These are phyloP conservation scores for Phaffomyces antillensis DNA, from an alignment of 805 yeast species.

Conservation along the genomic window DNA sequence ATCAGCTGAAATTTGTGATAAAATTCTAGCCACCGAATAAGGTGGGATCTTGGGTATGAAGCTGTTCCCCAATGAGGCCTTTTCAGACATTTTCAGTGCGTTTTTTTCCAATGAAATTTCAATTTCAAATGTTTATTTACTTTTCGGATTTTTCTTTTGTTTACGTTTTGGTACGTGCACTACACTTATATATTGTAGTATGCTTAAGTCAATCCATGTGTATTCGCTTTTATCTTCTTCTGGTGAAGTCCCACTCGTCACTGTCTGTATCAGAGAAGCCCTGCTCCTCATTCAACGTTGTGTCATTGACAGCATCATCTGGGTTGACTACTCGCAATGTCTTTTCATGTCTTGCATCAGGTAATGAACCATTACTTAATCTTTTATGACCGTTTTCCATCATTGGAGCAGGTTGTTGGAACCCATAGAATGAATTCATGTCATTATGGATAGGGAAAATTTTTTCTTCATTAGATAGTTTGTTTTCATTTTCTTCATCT, in stretches of 20 bases:
- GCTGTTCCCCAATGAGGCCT: slow-evolving; percentile 15
- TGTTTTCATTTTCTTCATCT: slow-evolving; percentile 12
- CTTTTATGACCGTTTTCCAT: slow-evolving; percentile 35
- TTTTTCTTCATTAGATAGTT: slow-evolving; percentile 6
- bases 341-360: slow-evolving; percentile 40
- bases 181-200: too few species aligned
- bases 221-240: slow-evolving; percentile 1
- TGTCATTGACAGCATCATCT: slow-evolving; percentile 18
- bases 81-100: not conserved
- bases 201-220: too few species aligned
- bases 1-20: slow-evolving; percentile 14
- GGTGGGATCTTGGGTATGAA: slow-evolving; percentile 16
- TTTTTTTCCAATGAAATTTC: not conserved
- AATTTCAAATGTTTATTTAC: not conserved
- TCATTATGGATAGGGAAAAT: slow-evolving; percentile 8
- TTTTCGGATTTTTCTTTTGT: not conserved
- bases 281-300: slow-evolving; percentile 1
- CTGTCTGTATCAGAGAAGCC: slow-evolving; percentile 6
- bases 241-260: slow-evolving; percentile 6
- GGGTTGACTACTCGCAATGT: slow-evolving; percentile 48
- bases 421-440: slow-evolving; percentile 2
- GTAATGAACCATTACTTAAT: slow-evolving; percentile 48
- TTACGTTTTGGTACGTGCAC: not conserved
- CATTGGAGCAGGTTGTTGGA: slow-evolving; percentile 5
- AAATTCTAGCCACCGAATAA: slow-evolving; percentile 5